Conservation (phyloP, 176 grass and related monocot species). For the Saccharum spontaneum region DNA sequence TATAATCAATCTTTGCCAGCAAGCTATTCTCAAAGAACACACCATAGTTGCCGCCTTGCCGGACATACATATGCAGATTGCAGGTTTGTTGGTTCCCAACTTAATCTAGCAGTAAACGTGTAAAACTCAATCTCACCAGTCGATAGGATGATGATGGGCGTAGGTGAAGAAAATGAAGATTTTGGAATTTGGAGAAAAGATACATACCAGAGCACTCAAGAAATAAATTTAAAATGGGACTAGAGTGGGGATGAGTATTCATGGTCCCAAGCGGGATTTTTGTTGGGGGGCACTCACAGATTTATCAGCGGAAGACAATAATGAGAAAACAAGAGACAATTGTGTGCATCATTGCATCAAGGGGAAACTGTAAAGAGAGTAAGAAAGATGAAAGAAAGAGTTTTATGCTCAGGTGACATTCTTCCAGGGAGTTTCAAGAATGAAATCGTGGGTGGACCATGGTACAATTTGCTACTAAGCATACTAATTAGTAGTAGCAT, state of each 20-base stretch:
- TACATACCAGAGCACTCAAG: not conserved
- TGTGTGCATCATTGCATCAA: not conserved
- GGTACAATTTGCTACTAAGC: not conserved
- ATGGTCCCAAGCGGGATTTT: no score
- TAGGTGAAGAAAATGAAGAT: not conserved
- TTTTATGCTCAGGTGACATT: not conserved
- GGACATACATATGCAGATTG: not conserved
- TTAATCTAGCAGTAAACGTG: not conserved
- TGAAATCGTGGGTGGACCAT: not conserved
- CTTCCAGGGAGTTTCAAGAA: not conserved
- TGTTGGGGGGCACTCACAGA: not conserved
- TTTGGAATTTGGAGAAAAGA: not conserved
- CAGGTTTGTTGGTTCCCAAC: no score
- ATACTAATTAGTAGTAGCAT: not conserved
- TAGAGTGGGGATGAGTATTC: no score
- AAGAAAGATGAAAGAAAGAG: not conserved
- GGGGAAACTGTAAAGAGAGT: not conserved
- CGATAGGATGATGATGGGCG: no score
- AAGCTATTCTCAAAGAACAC: not conserved
- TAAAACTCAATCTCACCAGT: no score
- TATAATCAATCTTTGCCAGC: not conserved
- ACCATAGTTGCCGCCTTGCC: no score
- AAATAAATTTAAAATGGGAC: not conserved
- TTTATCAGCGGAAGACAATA: not conserved
- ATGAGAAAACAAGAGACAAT: not conserved